These are phyloP conservation scores for Periconia sp. DNA, from an alignment of 2,329 filamentous ascomycete species.

Conservation along the genomic window DNA sequence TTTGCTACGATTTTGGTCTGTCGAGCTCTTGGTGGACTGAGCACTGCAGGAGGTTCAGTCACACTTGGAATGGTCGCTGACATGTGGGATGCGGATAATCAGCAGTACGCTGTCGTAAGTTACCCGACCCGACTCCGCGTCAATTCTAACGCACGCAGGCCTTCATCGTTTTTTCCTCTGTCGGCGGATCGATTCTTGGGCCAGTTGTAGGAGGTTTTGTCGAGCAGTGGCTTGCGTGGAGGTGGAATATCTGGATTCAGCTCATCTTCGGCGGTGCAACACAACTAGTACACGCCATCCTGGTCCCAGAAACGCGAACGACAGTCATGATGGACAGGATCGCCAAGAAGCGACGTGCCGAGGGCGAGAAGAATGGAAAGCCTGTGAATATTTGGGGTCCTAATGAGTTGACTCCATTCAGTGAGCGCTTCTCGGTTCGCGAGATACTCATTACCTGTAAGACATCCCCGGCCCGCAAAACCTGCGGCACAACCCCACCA, in stretches of 20 bases:
- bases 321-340: slow-evolving; percentile 80
- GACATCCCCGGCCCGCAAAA: too few species aligned
- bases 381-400: slow-evolving; percentile 72
- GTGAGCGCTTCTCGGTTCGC: slow-evolving; percentile 44
- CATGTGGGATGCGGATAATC: slow-evolving; percentile 63
- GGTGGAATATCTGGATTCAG: slow-evolving; percentile 85
- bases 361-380: slow-evolving; percentile 64
- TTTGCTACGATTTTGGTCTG: slow-evolving; percentile 73
- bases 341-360: slow-evolving; percentile 74
- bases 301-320: slow-evolving; percentile 78
- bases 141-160: slow-evolving; percentile 23
- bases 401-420: slow-evolving; percentile 64
- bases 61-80: slow-evolving; percentile 70
- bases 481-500: too few species aligned
- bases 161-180: slow-evolving; percentile 75
- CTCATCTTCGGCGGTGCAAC: slow-evolving; percentile 77
- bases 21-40: slow-evolving; percentile 49
- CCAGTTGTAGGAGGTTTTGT: slow-evolving; percentile 81
- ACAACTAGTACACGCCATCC: slow-evolving; percentile 69
- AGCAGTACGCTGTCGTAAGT: slow-evolving; percentile 70
- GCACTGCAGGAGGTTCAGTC: slow-evolving; percentile 68
- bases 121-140: background rate
- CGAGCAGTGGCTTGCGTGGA: slow-evolving; percentile 72
- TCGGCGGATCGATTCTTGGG: slow-evolving; percentile 76
- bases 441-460: slow-evolving; percentile 53